Evolutionary conservation across 2,329 filamentous ascomycete genomes (phyloP), one percentile per base, ranked within the genome.

Genomic region (Sarocladiaceae sp.): DNA sequence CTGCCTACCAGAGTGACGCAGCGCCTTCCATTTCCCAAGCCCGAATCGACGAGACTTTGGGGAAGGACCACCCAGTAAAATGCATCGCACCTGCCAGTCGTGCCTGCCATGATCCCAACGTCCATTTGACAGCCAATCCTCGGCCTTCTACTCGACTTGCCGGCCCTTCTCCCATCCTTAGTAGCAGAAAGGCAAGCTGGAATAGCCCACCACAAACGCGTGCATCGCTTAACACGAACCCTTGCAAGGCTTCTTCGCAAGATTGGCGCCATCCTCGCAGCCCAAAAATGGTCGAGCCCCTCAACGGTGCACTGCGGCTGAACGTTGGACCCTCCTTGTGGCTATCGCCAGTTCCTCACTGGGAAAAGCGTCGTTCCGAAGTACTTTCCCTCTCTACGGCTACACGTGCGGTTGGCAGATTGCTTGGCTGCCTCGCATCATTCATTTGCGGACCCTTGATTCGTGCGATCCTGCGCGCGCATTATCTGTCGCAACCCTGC

Each of bases 241-340:
- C 23, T 44, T 25, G 40, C 40, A 26, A 44, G n/a, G 40, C 23
- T 23, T 28, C 20, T 28, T 28, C 23, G 10, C 17, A 5, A 4
- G 37, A 40, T 36, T n/a, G 33, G 33, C 33, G 33, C 33, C 33
- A n/a, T 36, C 7, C 6, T n/a, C n/a, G 18, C 8, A 10, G 8
- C 5, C 33, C 40, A 7, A n/a, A 44, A 26, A 44, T 3, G 23
- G 40, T 44, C 20, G 22, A 44, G 40, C 23, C 40, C n/a, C n/a
- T 40, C 35, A 40, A 10, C 17, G 37, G 37, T 40, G 37, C 37
- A 20, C 37, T 44, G 40, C 40, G 40, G 40, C 40, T 44, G 40
- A 44, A 28, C 13, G 7, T 26, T 44, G 15, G 40, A 22, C n/a
- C 17, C 40, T n/a, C 40, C 20, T 22, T 26, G n/a, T 23, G 26